These are phyloP conservation scores for Cordyceps tenuipes DNA, from an alignment of 2,329 filamentous ascomycete species.

Conservation along the genomic window DNA sequence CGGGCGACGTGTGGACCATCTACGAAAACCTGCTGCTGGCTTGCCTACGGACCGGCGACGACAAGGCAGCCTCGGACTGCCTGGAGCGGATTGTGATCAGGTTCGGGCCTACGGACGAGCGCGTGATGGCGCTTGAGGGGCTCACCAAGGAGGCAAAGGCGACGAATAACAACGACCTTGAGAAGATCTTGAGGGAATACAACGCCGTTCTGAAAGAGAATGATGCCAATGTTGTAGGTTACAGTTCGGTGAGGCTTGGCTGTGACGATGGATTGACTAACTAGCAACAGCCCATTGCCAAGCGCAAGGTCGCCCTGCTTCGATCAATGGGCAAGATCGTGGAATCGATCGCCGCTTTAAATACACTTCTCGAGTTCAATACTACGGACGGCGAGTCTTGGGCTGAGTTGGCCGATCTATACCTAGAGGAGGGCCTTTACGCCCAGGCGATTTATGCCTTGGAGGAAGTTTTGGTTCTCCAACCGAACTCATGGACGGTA, in stretches of 20 bases:
- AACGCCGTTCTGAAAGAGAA: constrained; percentile 68
- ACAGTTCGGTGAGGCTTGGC: not conserved
- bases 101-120: constrained; percentile 79
- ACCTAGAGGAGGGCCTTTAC: constrained; percentile 69
- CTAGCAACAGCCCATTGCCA: constrained; percentile 62
- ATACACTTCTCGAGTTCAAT: constrained; percentile 68
- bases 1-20: constrained; percentile 70
- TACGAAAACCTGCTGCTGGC: constrained; percentile 83
- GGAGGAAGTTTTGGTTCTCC: constrained; percentile 80
- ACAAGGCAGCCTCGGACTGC: constrained; percentile 65
- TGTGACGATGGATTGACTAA: not conserved
- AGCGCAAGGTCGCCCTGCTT: constrained; percentile 74
- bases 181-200: constrained; percentile 67
- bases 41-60: constrained; percentile 77
- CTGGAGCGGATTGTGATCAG: constrained; percentile 67
- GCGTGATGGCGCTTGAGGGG: constrained; percentile 74
- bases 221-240: constrained; percentile 48
- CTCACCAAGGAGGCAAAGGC: constrained; percentile 80
- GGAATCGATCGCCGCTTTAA: constrained; percentile 69
- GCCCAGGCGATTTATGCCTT: constrained; percentile 78
- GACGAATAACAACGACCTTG: constrained; percentile 53
- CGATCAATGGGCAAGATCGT: constrained; percentile 59
- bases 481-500: constrained; percentile 93
- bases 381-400: constrained; percentile 90
- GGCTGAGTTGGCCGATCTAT: constrained; percentile 84